Base-by-base conservation (phyloP, 2,329 filamentous ascomycete species). In the Ascochyta clinopodiicola region DNA sequence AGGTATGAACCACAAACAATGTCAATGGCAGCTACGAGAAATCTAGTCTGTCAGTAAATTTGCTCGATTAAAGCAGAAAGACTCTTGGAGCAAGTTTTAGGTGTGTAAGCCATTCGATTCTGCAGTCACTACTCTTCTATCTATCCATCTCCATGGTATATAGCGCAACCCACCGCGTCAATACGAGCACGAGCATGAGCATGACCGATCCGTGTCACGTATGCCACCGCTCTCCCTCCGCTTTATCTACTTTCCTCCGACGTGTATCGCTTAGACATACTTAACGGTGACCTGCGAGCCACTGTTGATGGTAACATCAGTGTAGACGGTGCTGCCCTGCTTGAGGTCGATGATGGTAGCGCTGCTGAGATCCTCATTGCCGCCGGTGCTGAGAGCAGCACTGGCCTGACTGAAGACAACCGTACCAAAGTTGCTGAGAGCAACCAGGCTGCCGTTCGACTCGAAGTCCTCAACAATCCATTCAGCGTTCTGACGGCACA, bases 381-480 rank as follows among this genome's bases (percentile, higher is more conserved):
- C 44, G 54, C 68, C 24, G 57, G 57, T 19, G 50, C 62, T 56
- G 29, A 62, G 63, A 5, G 66, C 72, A n/a, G 77, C 79, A 38
- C 65, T 66, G 39, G 75, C 73, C 43, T 66, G 64, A 2, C 75
- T 78, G 65, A 84, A 84, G 15, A 73, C 72, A 9, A 84, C 75
- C 5, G 69, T 76, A 13, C 77, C 78, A 56, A 84, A 84, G 63
- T 83, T 67, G 29, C 76, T 79, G 47, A 84, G 74, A 0, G 76
- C 63, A 4, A 84, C 79, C 46, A 80, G 75, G 2, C 63, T 57
- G 35, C 61, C 58, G 35, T 73, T 71, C 3, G 68, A 60, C 56
- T 78, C 71, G 59, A 81, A 84, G 53, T 84, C 82, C 74, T 87
- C 84, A 13, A 87, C 83, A 61, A 87, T 86, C 84, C 84, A 88